Percentiles rank a stretch among this genome's conserved stretches.
phyloP scores from a whole-genome alignment of 2,329 filamentous ascomycete genomes.

The Apiospora marii region DNA sequence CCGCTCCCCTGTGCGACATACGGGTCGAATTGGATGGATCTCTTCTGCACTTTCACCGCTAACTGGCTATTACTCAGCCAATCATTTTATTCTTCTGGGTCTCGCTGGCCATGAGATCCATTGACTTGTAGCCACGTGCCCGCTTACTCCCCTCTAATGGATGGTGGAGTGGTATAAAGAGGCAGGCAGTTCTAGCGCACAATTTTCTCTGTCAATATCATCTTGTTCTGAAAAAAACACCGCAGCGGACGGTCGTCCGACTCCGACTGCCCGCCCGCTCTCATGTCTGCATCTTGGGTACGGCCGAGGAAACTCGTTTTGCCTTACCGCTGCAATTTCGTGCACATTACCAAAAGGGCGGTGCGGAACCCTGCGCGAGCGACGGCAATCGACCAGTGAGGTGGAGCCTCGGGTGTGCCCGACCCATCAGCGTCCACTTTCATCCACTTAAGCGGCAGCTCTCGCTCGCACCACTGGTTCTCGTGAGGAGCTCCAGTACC shows the following conservation, averaged over 20 bases:
- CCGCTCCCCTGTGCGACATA: slow-evolving; percentile 32
- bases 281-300: not conserved
- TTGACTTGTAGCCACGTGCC: slow-evolving; percentile 35
- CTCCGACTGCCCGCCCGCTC: not conserved
- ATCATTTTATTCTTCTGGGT: slow-evolving; percentile 31
- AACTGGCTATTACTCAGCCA: slow-evolving; percentile 31
- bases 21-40: slow-evolving; percentile 30
- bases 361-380: slow-evolving; percentile 8
- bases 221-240: slow-evolving; percentile 4
- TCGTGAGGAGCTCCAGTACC: not conserved
- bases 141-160: slow-evolving; percentile 27
- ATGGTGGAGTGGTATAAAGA: slow-evolving; percentile 32
- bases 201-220: slow-evolving; percentile 27
- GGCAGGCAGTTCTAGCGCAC: slow-evolving; percentile 32
- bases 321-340: slow-evolving; percentile 1
- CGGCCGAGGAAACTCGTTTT: not conserved
- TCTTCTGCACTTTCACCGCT: slow-evolving; percentile 29
- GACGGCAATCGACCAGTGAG: slow-evolving; percentile 20
- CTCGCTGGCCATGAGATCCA: slow-evolving; percentile 30
- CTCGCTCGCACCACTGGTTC: not conserved
- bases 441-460: slow-evolving; percentile 18
- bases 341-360: slow-evolving; percentile 3
- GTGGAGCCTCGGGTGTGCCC: slow-evolving; percentile 14
- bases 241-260: not conserved
- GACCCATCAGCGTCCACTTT: slow-evolving; percentile 19